Conservation (phyloP, 202 grass and related monocot species). For the Tripidium arundinaceum region DNA sequence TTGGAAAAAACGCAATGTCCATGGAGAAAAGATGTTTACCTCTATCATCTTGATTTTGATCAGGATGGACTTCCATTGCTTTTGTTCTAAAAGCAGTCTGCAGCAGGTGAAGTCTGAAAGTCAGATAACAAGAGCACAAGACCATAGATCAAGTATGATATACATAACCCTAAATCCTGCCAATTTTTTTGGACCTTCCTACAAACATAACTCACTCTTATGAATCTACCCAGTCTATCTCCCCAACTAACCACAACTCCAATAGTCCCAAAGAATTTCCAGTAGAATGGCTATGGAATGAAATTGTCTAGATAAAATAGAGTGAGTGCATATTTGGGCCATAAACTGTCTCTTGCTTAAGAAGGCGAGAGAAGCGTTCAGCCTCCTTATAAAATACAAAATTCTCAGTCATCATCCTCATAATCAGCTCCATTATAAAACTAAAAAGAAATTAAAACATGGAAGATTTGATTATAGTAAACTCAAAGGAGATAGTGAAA, state of each 20-base stretch:
- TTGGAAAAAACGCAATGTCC: background rate
- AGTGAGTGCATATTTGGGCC: background rate
- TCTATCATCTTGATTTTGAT: constrained; percentile 97
- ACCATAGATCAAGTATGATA: constrained; percentile 6
- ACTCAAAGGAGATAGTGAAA: background rate
- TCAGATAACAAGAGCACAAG: constrained; percentile 17
- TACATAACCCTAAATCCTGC: too few species aligned
- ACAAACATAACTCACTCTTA: background rate
- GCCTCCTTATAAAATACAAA: background rate
- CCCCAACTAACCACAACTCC: background rate
- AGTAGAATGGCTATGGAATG: background rate
- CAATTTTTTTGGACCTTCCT: too few species aligned
- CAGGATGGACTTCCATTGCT: constrained; percentile 98
- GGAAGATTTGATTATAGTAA: background rate
- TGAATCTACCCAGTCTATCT: constrained; percentile 1
- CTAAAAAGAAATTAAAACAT: background rate
- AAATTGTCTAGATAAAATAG: background rate
- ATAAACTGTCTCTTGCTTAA: background rate
- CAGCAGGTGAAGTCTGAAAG: constrained; percentile 10
- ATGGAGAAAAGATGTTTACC: constrained; percentile 32
- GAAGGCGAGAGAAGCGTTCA: background rate
- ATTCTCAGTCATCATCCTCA: background rate
- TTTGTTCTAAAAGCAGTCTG: constrained; percentile 94
- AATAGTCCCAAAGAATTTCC: background rate
- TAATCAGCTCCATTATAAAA: background rate